Evolutionary conservation across 176 grass and related monocot genomes (phyloP), one percentile per base, ranked within the genome.

Genomic region (Ampelocalamus luodianensis): DNA sequence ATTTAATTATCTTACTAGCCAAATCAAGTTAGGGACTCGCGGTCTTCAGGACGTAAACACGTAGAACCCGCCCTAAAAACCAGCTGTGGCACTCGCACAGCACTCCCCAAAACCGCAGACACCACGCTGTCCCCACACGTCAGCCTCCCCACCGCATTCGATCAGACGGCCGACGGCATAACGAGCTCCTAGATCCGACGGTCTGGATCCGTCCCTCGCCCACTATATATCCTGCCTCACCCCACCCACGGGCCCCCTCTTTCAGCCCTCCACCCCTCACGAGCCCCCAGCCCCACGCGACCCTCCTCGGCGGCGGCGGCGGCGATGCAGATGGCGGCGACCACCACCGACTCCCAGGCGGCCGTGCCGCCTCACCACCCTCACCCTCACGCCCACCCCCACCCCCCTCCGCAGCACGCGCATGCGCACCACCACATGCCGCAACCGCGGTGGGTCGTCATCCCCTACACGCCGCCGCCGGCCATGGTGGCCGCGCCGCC

Each of bases 271-370:
- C 80, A 79, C 80, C 38, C 58, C 72, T 79, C 68, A 68, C 75
- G 73, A 87, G 73, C 48, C 76, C 43, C 64, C 87, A 69, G 64
- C 83, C 78, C 83, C 75, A 80, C 61, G 64, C 75, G 53, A 83
- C 24, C 77, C 50, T 83, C 63, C 14, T 18, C 61, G 46, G 86
- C 89, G 81, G 85, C 85, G 73, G 74, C 89, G 68, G 80, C 54
- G 78, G 65, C 73, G 82, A 89, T 83, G 90, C 82, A 85, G 90
- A 92, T 83, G 90, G 86, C 77, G 73, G 82, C 82, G 66, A 84
- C 80, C 42, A 74, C 84, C 75, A 91, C 85, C 20, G 85, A 91
- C 1, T 55, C 89, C 43, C 89, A 83, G 76, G 68, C 64, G 5
- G 17, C 89, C 75, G 85, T 87, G 23, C 85, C 80, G 23, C 74